Percentiles rank a stretch among this genome's conserved stretches.
Evolutionary conservation across 768 basidiomycete species (phyloP).

Genomic region (Dendrothele bispora): DNA sequence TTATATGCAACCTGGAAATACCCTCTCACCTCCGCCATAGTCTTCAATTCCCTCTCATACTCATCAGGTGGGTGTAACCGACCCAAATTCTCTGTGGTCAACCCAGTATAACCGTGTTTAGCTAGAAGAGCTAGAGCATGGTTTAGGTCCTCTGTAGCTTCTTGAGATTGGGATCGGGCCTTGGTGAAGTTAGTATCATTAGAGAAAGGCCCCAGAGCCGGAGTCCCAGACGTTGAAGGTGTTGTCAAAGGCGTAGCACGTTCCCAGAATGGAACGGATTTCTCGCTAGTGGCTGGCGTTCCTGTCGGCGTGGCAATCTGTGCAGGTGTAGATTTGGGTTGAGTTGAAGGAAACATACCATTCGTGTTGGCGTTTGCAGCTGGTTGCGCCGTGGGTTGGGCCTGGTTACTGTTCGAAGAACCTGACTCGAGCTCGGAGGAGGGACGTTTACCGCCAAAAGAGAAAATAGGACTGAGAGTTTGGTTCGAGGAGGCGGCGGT

Average conservation of each 20-base stretch:
- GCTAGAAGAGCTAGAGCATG: constrained; percentile 27
- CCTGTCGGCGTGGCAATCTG: no score
- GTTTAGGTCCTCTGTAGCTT: constrained; percentile 15
- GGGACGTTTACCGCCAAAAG: no score
- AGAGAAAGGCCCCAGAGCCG: not conserved
- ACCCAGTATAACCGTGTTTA: constrained; percentile 26
- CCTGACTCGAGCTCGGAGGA: no score
- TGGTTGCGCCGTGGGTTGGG: no score
- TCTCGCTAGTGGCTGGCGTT: no score
- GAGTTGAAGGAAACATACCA: no score
- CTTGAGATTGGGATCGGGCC: not conserved
- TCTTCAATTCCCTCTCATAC: constrained; percentile 40
- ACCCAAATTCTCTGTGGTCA: constrained; percentile 26
- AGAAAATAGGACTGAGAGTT: no score
- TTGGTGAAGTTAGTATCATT: not conserved
- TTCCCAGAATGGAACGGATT: not conserved
- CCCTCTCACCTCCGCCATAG: constrained; percentile 43
- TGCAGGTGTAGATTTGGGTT: no score
- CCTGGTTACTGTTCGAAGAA: no score
- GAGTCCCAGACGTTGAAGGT: not conserved
- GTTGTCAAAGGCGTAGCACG: not conserved
- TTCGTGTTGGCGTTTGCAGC: no score
- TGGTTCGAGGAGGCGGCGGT: no score
- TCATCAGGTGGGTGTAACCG: constrained; percentile 31
- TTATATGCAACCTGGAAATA: constrained; percentile 50